Evolutionary conservation across 1,284 basidiomycete genomes (phyloP), one percentile per base, ranked within the genome.

Genomic region (Ceratobasidium sp.): DNA sequence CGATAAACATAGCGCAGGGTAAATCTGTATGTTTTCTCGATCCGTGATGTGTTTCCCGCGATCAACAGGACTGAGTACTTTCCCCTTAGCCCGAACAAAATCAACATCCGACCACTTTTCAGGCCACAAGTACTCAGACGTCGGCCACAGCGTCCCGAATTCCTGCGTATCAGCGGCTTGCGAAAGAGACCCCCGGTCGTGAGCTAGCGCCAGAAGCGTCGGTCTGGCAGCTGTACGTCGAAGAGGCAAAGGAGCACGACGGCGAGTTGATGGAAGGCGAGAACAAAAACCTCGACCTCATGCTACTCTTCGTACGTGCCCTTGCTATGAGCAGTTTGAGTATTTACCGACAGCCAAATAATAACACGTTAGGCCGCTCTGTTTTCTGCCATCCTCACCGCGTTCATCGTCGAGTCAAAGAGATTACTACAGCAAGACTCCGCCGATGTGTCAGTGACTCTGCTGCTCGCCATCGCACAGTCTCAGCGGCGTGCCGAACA

Each of bases 211-310:
- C 64, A 26, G 64, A 67, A 49, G 64, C 64, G 9, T 7, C 18
- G 13, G 10, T 67, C 42, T 67, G 64, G 64, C 44, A 67, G 26
- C 6, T 67, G 1, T 67, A 67, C 42, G 23, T 67, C 3, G 64
- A 67, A 7, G 64, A 67, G 44, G 64, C 64, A 12, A 49, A 67
- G 44, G 64, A 67, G n/a, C 26, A 67, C 26, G 64, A 67, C 26
- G 49, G 26, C 23, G 64, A 67, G 28, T 42, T 67, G 7, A 2
- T 67, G 33, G 39, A 26, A 13, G 5, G 44, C 64, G 44, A 77
- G 15, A 56, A 67, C 64, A 40, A 51, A 7, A 67, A 67, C 44
- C 64, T 67, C 7, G 64, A 67, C 20, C 6, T 67, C n/a, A 46
- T 67, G 42, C 46, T 67, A 26, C 64, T 67, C 2, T 67, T 67